phyloP scores from a whole-genome alignment of 1,284 basidiomycete genomes.

The Leccinum pseudoinsigne region DNA sequence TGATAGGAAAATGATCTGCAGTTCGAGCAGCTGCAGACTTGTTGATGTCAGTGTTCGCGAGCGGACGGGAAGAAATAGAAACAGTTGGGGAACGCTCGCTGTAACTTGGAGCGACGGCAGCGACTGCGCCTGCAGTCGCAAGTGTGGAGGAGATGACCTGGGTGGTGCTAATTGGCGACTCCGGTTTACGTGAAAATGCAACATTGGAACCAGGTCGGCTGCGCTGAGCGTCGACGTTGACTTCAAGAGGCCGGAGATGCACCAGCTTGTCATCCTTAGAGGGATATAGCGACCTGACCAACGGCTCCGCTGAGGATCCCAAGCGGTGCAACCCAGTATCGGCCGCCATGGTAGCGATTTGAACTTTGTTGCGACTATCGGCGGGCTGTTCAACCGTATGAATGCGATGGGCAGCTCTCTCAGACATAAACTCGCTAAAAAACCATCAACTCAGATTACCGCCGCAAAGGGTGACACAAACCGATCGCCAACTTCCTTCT shows the following conservation, averaged over 20 bases:
- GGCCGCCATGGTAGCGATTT: neutral
- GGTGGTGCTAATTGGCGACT: neutral
- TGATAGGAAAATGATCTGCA: neutral
- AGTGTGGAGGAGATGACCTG: neutral
- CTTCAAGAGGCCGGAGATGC: neutral
- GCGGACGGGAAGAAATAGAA: neutral
- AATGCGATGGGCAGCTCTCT: neutral
- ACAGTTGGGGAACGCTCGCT: neutral
- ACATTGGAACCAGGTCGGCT: neutral
- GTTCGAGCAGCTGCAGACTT: neutral
- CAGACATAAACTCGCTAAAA: conserved; percentile 9
- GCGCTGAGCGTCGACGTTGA: neutral
- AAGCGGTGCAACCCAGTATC: conserved; percentile 1
- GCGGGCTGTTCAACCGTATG: neutral
- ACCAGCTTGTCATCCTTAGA: neutral
- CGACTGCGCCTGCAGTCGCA: neutral
- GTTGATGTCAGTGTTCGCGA: neutral
- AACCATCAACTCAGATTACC: conserved; percentile 7
- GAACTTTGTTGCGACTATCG: neutral
- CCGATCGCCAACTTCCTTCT: conserved; percentile 7
- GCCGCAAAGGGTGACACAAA: conserved; percentile 12
- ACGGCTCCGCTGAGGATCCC: neutral
- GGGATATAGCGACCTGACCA: neutral
- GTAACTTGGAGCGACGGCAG: neutral
- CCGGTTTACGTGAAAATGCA: neutral